Conservation (phyloP, 2,329 filamentous ascomycete genomes). For the Ophiocordyceps camponoti-saundersi region DNA sequence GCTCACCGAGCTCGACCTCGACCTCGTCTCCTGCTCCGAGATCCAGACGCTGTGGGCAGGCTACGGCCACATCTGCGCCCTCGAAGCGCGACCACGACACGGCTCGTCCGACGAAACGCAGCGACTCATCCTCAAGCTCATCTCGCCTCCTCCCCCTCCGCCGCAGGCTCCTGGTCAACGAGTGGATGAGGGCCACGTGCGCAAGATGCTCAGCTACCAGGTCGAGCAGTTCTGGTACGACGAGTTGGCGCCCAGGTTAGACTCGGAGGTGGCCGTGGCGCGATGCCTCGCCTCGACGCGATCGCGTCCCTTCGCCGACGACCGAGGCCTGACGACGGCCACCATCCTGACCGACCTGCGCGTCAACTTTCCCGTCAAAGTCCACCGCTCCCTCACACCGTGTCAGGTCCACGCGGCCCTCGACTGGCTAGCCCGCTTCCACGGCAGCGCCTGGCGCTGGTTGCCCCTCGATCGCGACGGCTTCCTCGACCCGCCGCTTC, state of each 20-base stretch:
- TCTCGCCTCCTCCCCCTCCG: slow-evolving; percentile 29
- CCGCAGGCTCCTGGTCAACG: slow-evolving; percentile 16
- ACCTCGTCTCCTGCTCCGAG: slow-evolving; percentile 19
- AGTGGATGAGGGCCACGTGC: slow-evolving; percentile 40
- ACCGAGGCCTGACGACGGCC: slow-evolving; percentile 15
- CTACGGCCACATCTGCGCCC: slow-evolving; percentile 37
- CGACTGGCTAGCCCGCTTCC: slow-evolving; percentile 47
- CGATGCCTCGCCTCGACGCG: slow-evolving; percentile 28
- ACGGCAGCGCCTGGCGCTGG: slow-evolving; percentile 32
- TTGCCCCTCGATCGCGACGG: slow-evolving; percentile 9
- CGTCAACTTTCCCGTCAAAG: slow-evolving; percentile 34
- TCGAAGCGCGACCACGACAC: slow-evolving; percentile 22
- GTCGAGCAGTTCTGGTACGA: slow-evolving; percentile 51
- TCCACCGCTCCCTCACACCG: slow-evolving; percentile 28
- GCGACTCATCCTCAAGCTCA: slow-evolving; percentile 40
- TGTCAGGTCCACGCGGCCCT: slow-evolving; percentile 35
- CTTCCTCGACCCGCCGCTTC: slow-evolving; percentile 14
- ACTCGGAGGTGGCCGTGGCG: slow-evolving; percentile 26
- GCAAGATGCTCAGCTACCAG: slow-evolving; percentile 50
- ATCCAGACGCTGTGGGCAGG: slow-evolving; percentile 32
- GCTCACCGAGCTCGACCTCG: slow-evolving; percentile 20
- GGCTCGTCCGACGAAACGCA: slow-evolving; percentile 7
- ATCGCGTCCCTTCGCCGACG: slow-evolving; percentile 7
- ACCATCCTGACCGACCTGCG: slow-evolving; percentile 41
- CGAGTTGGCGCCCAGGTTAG: slow-evolving; percentile 31